Percentiles rank a stretch among this genome's conserved stretches.
Evolutionary conservation across 305 asterid species (phyloP).

Genomic region (Fraxinus platypoda): DNA sequence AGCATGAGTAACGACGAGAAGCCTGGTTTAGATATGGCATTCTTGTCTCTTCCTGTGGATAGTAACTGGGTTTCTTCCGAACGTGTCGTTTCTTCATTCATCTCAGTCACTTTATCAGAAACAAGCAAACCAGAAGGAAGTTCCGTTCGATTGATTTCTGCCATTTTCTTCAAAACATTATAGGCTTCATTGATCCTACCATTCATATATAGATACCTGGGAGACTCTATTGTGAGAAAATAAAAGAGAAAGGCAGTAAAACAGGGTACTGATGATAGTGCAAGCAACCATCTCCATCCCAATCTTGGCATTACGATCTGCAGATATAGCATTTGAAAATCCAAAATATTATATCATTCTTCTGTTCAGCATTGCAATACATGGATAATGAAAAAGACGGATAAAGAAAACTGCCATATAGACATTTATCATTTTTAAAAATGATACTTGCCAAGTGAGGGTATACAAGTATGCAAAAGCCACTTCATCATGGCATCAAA

Average conservation of each 20-base stretch:
- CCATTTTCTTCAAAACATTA: conserved; percentile 53
- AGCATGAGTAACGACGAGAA: conserved; percentile 45
- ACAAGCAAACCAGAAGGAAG: conserved; percentile 65
- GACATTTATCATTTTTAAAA: neutral
- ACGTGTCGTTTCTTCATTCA: conserved; percentile 29
- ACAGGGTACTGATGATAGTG: conserved; percentile 52
- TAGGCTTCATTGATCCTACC: conserved; percentile 47
- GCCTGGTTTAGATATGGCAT: conserved; percentile 30
- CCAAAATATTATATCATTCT: neutral
- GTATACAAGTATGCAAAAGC: neutral
- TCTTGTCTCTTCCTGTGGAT: conserved; percentile 16
- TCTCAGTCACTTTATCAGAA: conserved; percentile 35
- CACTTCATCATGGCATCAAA: neutral
- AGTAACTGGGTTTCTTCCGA: conserved; percentile 34
- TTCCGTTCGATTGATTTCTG: conserved; percentile 42
- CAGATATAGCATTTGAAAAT: conserved; percentile 9
- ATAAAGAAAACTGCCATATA: neutral
- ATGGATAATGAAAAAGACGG: neutral
- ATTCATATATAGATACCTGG: conserved; percentile 54
- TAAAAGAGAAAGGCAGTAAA: conserved; percentile 42
- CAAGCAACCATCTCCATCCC: conserved; percentile 90
- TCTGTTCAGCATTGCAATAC: neutral
- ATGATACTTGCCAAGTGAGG: neutral
- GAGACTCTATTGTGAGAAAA: conserved; percentile 60
- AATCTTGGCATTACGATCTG: conserved; percentile 65